Evolutionary conservation across 208 protist species (phyloP).

Genomic region (Trypanosoma caninum): DNA sequence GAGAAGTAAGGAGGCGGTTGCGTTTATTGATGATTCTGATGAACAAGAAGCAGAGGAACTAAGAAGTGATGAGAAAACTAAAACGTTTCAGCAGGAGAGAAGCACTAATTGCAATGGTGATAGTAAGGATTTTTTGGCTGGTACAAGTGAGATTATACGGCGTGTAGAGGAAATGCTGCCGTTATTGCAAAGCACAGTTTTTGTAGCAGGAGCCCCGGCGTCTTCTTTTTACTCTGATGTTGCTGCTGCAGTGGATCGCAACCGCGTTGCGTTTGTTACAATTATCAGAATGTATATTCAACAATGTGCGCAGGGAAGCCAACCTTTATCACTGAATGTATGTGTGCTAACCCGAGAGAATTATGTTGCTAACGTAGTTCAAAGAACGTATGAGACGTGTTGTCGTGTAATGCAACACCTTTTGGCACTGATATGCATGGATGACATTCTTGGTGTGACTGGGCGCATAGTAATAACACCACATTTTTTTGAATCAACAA

Average conservation of each 20-base stretch:
- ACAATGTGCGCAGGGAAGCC: background rate
- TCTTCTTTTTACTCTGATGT: slow-evolving; percentile 24
- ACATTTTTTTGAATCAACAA: background rate
- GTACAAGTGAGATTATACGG: background rate
- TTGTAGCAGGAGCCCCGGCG: slow-evolving; percentile 24
- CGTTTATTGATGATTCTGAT: too few species aligned
- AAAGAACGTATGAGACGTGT: slow-evolving; percentile 14
- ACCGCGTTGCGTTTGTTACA: slow-evolving; percentile 9
- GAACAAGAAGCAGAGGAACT: too few species aligned
- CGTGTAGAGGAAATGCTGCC: slow-evolving; percentile 9
- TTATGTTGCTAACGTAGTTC: background rate
- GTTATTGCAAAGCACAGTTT: slow-evolving; percentile 11
- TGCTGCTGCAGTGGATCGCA: slow-evolving; percentile 18
- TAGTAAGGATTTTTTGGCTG: background rate
- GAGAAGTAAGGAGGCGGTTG: too few species aligned
- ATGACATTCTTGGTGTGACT: background rate
- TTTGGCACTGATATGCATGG: slow-evolving; percentile 12
- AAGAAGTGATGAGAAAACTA: too few species aligned
- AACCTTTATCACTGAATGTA: background rate
- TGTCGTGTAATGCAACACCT: slow-evolving; percentile 16
- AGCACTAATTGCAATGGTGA: slow-evolving; percentile 6
- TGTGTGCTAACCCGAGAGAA: background rate
- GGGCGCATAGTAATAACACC: background rate
- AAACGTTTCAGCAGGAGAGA: too few species aligned
- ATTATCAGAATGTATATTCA: slow-evolving; percentile 6